These are phyloP conservation scores for Teratosphaeria viscida DNA, from an alignment of 2,329 filamentous ascomycete genomes.

Conservation along the genomic window DNA sequence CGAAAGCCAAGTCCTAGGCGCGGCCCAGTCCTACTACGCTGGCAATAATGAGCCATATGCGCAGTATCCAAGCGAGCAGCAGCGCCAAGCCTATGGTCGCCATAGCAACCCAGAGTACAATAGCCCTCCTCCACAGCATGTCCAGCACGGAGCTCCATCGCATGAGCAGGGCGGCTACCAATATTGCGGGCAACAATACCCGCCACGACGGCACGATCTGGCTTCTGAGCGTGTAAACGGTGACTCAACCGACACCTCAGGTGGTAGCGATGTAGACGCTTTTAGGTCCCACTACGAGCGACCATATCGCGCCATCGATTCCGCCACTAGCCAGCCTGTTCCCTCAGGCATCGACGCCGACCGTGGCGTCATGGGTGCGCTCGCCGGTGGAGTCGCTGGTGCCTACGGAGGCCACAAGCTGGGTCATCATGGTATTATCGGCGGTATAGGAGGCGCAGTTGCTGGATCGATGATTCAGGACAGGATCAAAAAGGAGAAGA, in stretches of 20 bases:
- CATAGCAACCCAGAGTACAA: conserved; percentile 2
- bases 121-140: background rate
- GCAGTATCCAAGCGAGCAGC: background rate
- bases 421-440: conserved; percentile 44
- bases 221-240: conserved; percentile 5
- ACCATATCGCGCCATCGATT: conserved; percentile 9
- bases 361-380: conserved; percentile 45
- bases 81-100: conserved; percentile 1
- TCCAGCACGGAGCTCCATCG: background rate
- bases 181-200: conserved; percentile 3
- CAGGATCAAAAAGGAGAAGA: conserved; percentile 38
- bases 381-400: conserved; percentile 48
- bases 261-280: conserved; percentile 6
- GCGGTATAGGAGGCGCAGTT: conserved; percentile 47
- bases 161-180: background rate
- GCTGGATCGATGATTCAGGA: conserved; percentile 46
- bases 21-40: conserved; percentile 20
- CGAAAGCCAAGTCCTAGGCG: conserved; percentile 2
- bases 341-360: conserved; percentile 29
- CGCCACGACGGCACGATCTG: conserved; percentile 4
- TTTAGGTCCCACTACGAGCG: conserved; percentile 13
- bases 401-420: conserved; percentile 47
- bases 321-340: conserved; percentile 4
- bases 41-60: conserved; percentile 14
- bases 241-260: background rate